Evolutionary conservation across 345 rosid genomes (phyloP).

Genomic region (Camelina neglecta): DNA sequence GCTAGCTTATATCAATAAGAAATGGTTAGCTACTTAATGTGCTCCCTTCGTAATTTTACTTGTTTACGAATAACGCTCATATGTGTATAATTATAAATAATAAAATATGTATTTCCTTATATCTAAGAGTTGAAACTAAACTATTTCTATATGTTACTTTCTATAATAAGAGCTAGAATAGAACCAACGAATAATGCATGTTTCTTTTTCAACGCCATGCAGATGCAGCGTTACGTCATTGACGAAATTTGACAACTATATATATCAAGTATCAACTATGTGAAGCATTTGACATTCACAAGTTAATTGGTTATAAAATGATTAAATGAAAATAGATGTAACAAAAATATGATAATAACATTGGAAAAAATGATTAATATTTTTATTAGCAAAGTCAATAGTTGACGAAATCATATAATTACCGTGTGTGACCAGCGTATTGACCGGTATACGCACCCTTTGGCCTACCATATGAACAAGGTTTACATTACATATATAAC

Average conservation of each 20-base stretch:
- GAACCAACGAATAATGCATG: conserved; percentile 12
- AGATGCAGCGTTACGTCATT: conserved; percentile 42
- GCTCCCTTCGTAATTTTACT: not conserved
- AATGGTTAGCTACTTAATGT: not conserved
- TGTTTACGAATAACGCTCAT: conserved; percentile 2
- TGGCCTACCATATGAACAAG: conserved; percentile 39
- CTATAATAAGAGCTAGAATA: not conserved
- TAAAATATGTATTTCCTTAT: not conserved
- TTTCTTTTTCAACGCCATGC: conserved; percentile 43
- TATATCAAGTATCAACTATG: conserved; percentile 20
- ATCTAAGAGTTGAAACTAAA: not conserved
- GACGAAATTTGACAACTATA: conserved; percentile 28
- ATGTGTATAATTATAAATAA: not conserved
- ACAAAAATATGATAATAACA: conserved; percentile 20
- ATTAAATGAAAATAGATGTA: conserved; percentile 18
- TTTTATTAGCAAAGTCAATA: conserved; percentile 32
- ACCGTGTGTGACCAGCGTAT: conserved; percentile 44
- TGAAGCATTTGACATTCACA: conserved; percentile 39
- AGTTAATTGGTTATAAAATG: conserved; percentile 9
- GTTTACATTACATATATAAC: conserved; percentile 10
- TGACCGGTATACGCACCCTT: conserved; percentile 42
- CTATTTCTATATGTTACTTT: not conserved
- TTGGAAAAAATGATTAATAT: conserved; percentile 10
- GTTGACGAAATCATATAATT: conserved; percentile 41
- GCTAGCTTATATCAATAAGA: conserved; percentile 6